Base-by-base conservation (phyloP, 2,329 filamentous ascomycete species). In the Sclerotinia subarctica region DNA sequence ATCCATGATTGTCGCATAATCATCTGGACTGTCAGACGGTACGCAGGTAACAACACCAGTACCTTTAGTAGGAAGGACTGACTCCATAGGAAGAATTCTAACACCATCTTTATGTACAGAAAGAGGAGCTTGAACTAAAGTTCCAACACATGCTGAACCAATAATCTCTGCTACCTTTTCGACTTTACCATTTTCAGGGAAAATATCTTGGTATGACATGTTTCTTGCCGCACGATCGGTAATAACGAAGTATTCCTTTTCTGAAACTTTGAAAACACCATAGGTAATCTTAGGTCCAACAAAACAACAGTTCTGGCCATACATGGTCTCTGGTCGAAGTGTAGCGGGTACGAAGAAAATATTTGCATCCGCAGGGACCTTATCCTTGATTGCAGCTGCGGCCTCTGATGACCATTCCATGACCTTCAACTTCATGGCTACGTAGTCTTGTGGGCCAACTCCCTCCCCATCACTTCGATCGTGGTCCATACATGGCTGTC, bases 41-140 rank as follows among this genome's bases (percentile, higher is more conserved):
- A 99, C 95, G 52, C 88, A 98, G 1, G 94, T 96, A 60, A 99
- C 95, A 51, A 99, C 94, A 77, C 94, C 95, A 29, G 95, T 99
- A 77, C 95, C 95, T 83, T 99, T 99, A 67, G 90, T 91, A 21
- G 93, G 90, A 74, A 95, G 90, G 58, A 98, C 92, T 0, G 91
- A 90, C 70, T 97, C 93, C 95, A 99, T 99, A 64, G 95, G 95
- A 69, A 99, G 82, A 68, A 99, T 93, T 52, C 93, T 87, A 35
- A 99, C 90, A 72, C 91, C 91, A 58, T 92, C 86, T 67, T 86
- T 91, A 81, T 98, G 91, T 59, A 93, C 82, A 2, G 93, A 97
- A 49, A 99, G 85, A 64, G 95, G 95, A 1, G 95, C 95, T 73
- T 95, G 85, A 72, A 99, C 88, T 58, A 96, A 80, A n/a, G 94